Conservation (phyloP, 371 early-diverging fungal species). For the Fennellomyces sp. region DNA sequence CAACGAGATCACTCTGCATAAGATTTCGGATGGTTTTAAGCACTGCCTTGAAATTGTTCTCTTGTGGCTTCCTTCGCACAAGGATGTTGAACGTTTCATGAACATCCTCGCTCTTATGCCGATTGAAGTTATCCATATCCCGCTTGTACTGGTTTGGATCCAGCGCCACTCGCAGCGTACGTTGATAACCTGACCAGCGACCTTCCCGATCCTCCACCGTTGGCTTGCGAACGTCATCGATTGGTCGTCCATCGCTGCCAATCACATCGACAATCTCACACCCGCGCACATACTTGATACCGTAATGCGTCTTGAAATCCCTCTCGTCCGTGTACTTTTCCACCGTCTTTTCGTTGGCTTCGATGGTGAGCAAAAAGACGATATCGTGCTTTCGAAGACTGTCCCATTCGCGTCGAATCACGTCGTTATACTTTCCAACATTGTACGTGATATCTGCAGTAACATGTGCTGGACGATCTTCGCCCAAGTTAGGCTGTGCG, state of each 20-base stretch:
- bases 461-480: slow-evolving; percentile 72
- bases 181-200: slow-evolving; percentile 50
- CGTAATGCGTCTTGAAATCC: slow-evolving; percentile 70
- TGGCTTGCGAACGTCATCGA: slow-evolving; percentile 57
- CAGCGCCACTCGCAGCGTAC: slow-evolving; percentile 79
- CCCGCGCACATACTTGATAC: slow-evolving; percentile 82
- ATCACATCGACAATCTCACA: slow-evolving; percentile 83
- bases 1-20: slow-evolving; percentile 74
- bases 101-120: slow-evolving; percentile 52
- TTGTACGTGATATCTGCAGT: slow-evolving; percentile 75
- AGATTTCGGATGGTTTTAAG: slow-evolving; percentile 88
- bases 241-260: slow-evolving; percentile 69
- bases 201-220: slow-evolving; percentile 36
- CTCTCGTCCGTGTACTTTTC: slow-evolving; percentile 47
- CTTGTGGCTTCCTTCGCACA: slow-evolving; percentile 82
- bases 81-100: slow-evolving; percentile 88
- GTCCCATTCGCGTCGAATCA: slow-evolving; percentile 89
- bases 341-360: slow-evolving; percentile 48
- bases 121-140: slow-evolving; percentile 18
- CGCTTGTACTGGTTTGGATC: slow-evolving; percentile 88
- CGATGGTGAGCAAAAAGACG: slow-evolving; percentile 14
- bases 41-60: slow-evolving; percentile 93
- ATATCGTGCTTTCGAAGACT: slow-evolving; percentile 65
- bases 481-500: slow-evolving; percentile 77
- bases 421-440: slow-evolving; percentile 65